Conservation (phyloP, 768 basidiomycete genomes). For the Boletus tomentosulus region DNA sequence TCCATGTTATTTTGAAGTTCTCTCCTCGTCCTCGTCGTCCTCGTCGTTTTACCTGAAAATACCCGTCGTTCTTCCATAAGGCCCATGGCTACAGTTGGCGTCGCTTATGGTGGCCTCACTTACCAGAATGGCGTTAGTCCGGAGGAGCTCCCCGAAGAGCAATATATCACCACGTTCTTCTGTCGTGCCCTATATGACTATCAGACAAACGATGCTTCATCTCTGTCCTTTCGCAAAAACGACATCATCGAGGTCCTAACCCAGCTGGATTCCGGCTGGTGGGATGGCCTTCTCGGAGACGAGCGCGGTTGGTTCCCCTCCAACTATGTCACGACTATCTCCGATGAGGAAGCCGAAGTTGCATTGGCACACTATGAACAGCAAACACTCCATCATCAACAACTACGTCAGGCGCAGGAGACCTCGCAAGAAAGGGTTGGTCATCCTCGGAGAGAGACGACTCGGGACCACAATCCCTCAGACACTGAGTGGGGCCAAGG, state of each 20-base stretch:
- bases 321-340: slow-evolving; percentile 83
- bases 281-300: slow-evolving; percentile 90
- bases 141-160: slow-evolving; percentile 46
- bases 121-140: slow-evolving; percentile 22
- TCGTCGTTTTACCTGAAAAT: slow-evolving; percentile 2
- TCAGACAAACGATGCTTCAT: slow-evolving; percentile 79
- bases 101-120: slow-evolving; percentile 17
- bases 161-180: slow-evolving; percentile 67
- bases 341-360: slow-evolving; percentile 76
- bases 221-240: slow-evolving; percentile 80
- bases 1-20: slow-evolving; percentile 15
- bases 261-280: slow-evolving; percentile 92
- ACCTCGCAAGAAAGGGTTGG: slow-evolving; percentile 5
- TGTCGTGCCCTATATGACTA: slow-evolving; percentile 93
- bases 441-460: slow-evolving; percentile 11
- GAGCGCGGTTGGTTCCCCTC: slow-evolving; percentile 97
- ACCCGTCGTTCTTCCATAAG: not conserved
- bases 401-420: slow-evolving; percentile 13
- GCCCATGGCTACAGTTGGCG: slow-evolving; percentile 25
- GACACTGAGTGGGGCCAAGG: slow-evolving; percentile 46
- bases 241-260: slow-evolving; percentile 94
- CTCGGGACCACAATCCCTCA: slow-evolving; percentile 27
- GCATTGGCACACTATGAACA: slow-evolving; percentile 40
- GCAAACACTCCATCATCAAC: slow-evolving; percentile 10
- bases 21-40: slow-evolving; percentile 8